These are phyloP conservation scores for Trichoderma hamatum DNA, from an alignment of 2,329 filamentous ascomycete genomes.

Conservation along the genomic window DNA sequence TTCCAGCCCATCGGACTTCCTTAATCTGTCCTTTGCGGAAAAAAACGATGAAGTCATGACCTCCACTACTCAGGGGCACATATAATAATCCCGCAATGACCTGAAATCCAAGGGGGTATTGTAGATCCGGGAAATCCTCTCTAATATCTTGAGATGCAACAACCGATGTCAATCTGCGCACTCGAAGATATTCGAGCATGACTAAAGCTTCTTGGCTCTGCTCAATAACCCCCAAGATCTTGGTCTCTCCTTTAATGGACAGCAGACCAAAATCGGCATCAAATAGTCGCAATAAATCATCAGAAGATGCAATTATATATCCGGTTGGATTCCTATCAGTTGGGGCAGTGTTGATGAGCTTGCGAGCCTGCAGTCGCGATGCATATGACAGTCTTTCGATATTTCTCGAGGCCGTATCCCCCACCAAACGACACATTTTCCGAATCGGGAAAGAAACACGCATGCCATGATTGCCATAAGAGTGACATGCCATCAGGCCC, in stretches of 20 bases:
- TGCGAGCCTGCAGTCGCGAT: conserved; percentile 79
- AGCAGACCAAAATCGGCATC: conserved; percentile 85
- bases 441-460: conserved; percentile 89
- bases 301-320: conserved; percentile 87
- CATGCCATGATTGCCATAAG: conserved; percentile 78
- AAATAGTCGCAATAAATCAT: conserved; percentile 81
- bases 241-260: conserved; percentile 86
- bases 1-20: conserved; percentile 84
- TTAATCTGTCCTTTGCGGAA: conserved; percentile 77
- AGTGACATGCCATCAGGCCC: conserved; percentile 86
- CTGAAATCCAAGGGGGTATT: conserved; percentile 77
- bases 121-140: conserved; percentile 78
- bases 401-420: conserved; percentile 82
- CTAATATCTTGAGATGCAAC: conserved; percentile 75
- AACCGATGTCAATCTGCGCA: conserved; percentile 75
- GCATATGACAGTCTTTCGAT: conserved; percentile 88
- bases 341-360: conserved; percentile 83
- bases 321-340: conserved; percentile 81
- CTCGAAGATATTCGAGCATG: conserved; percentile 80
- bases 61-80: conserved; percentile 75
- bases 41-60: conserved; percentile 86
- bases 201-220: conserved; percentile 82
- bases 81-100: conserved; percentile 78
- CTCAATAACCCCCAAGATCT: conserved; percentile 74
- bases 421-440: conserved; percentile 88